Percentiles rank a stretch among this genome's conserved stretches.
Conservation (phyloP, 2,329 filamentous ascomycete genomes). For the Penicillium freii region DNA sequence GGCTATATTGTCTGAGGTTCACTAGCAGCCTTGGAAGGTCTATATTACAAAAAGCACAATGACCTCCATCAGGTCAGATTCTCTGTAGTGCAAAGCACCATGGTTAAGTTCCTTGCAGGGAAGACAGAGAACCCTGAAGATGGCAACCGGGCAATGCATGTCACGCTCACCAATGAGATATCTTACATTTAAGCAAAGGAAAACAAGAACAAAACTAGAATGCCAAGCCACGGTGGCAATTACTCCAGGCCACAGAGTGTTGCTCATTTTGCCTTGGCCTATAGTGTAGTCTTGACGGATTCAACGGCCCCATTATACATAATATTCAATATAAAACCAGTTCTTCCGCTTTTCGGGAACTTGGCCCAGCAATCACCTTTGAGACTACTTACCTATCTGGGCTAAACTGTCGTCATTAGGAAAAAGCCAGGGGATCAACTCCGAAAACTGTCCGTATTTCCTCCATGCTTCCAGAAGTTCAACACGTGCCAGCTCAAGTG, state of each 20-base stretch:
- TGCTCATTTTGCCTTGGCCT: background rate
- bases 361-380: too few relatives aligned
- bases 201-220: background rate
- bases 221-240: background rate
- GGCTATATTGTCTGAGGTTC: background rate
- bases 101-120: background rate
- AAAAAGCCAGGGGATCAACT: background rate
- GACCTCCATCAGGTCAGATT: background rate
- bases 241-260: background rate
- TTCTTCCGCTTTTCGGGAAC: background rate
- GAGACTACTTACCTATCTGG: background rate
- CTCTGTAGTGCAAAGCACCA: background rate
- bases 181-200: background rate
- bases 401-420: background rate
- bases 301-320: background rate
- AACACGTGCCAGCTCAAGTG: background rate
- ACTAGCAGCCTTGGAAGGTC: constrained; percentile 7
- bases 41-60: background rate
- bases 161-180: background rate
- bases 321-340: background rate
- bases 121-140: background rate
- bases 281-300: too few relatives aligned
- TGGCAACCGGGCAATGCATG: background rate
- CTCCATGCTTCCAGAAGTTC: background rate
- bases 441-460: background rate